These are phyloP conservation scores for Carex pumila DNA, from an alignment of 176 grass and related monocot species.

Conservation along the genomic window DNA sequence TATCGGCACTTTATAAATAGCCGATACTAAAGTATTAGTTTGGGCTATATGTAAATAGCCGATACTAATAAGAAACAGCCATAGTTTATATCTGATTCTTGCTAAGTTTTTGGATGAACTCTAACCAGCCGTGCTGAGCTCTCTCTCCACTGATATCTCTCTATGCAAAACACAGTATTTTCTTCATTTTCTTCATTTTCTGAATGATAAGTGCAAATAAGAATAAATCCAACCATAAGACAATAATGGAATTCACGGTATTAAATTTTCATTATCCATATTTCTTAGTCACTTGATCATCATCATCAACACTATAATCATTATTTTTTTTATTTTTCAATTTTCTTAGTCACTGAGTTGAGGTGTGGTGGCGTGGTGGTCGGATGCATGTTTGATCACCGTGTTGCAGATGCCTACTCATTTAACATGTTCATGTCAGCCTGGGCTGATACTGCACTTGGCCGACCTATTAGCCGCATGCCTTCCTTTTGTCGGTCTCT, in stretches of 20 bases:
- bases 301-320: background rate
- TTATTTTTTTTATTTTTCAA: background rate
- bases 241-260: background rate
- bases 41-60: no score
- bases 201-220: background rate
- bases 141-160: no score
- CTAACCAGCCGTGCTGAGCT: no score
- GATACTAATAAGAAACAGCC: no score
- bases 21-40: no score
- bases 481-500: constrained; percentile 45
- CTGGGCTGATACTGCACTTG: constrained; percentile 27
- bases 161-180: no score
- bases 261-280: background rate
- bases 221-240: no score
- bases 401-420: constrained; percentile 41
- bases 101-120: background rate
- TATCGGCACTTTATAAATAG: no score
- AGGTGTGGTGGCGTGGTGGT: constrained; percentile 29
- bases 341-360: constrained; percentile 18
- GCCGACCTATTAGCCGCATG: background rate
- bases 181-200: background rate
- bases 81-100: no score
- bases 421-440: constrained; percentile 40
- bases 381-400: constrained; percentile 43
- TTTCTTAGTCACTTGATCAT: background rate